phyloP scores from a whole-genome alignment of 2,329 filamentous ascomycete species.

The Rhinocladiella mackenziei region DNA sequence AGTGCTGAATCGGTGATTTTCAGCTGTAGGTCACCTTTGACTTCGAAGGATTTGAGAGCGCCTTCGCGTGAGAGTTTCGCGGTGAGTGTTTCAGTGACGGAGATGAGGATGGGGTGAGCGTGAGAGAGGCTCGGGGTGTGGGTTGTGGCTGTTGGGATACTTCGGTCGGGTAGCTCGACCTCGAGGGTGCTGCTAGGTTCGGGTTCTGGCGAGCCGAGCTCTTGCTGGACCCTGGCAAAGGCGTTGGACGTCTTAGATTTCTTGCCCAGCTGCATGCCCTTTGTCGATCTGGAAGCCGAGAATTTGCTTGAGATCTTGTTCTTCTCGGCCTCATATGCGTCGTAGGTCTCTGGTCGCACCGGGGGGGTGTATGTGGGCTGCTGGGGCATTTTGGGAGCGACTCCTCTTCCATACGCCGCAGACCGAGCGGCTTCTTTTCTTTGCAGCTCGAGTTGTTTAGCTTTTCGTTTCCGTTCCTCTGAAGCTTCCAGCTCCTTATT shows the following conservation, averaged over 20 bases:
- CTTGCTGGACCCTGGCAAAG: constrained; percentile 90
- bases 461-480: constrained; percentile 96
- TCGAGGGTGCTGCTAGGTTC: constrained; percentile 30
- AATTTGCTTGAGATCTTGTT: constrained; percentile 79
- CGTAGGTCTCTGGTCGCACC: constrained; percentile 70
- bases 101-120: constrained; percentile 83
- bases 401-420: constrained; percentile 52
- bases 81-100: constrained; percentile 82
- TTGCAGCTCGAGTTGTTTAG: constrained; percentile 98
- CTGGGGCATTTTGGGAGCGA: constrained; percentile 67
- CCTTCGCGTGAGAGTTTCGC: constrained; percentile 88
- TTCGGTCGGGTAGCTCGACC: constrained; percentile 51
- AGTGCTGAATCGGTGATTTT: constrained; percentile 83
- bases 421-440: constrained; percentile 88
- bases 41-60: constrained; percentile 75
- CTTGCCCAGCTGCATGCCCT: constrained; percentile 98
- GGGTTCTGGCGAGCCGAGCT: constrained; percentile 62
- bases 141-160: constrained; percentile 37
- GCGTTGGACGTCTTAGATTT: constrained; percentile 98
- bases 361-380: constrained; percentile 89
- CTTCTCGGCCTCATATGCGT: constrained; percentile 95
- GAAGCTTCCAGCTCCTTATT: constrained; percentile 99
- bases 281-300: constrained; percentile 66
- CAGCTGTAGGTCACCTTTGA: constrained; percentile 88
- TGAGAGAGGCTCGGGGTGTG: constrained; percentile 57